These are phyloP conservation scores for Penicillium macrosclerotiorum DNA, from an alignment of 495 filamentous ascomycete species.

Conservation along the genomic window DNA sequence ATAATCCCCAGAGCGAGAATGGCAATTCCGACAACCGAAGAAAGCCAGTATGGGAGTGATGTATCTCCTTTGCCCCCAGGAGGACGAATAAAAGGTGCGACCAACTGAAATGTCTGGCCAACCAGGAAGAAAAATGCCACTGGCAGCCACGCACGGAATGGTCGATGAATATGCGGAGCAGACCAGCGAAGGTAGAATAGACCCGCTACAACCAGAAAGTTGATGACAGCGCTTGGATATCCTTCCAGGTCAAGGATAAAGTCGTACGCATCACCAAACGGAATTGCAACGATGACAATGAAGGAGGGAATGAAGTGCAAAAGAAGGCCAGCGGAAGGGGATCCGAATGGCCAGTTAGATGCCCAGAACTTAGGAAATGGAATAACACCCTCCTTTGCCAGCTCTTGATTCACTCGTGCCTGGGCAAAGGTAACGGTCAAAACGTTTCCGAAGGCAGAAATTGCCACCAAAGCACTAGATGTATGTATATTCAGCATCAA, in stretches of 20 bases:
- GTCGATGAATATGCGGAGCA: conserved; percentile 52
- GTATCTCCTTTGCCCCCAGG: conserved; percentile 36
- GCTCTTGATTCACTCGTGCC: conserved; percentile 63
- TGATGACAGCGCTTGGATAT: conserved; percentile 60
- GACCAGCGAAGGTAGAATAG: conserved; percentile 59
- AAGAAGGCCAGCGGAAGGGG: conserved; percentile 60
- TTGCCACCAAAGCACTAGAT: conserved; percentile 49
- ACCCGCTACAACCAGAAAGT: conserved; percentile 55
- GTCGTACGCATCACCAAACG: conserved; percentile 60
- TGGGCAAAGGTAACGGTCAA: conserved; percentile 68
- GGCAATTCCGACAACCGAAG: conserved; percentile 32
- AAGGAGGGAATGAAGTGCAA: conserved; percentile 63
- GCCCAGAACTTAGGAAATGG: conserved; percentile 61
- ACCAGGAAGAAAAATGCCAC: conserved; percentile 36
- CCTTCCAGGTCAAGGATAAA: conserved; percentile 69
- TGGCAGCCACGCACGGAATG: conserved; percentile 60
- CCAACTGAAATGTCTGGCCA: conserved; percentile 34
- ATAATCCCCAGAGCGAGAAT: conserved; percentile 25
- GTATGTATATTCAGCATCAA: conserved; percentile 35
- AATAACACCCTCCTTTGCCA: conserved; percentile 63
- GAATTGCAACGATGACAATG: conserved; percentile 59
- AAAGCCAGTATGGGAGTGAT: conserved; percentile 37
- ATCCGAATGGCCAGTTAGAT: conserved; percentile 60
- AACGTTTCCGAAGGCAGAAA: conserved; percentile 65
- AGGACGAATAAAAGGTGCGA: conserved; percentile 39